phyloP scores from a whole-genome alignment of 345 rosid species.

The Eucalyptus pauciflora region DNA sequence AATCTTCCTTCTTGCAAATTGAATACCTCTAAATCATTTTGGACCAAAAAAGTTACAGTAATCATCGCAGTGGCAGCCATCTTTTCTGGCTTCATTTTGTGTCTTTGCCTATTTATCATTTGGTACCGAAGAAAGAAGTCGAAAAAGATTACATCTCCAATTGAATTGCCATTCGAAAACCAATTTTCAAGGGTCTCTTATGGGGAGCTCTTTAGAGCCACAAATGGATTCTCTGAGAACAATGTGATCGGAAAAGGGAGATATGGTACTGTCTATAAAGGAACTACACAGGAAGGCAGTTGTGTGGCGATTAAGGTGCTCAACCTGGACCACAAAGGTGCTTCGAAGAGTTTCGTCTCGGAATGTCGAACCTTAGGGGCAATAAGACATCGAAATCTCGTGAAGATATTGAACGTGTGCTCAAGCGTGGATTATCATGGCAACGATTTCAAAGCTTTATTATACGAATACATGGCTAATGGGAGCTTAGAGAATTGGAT shows the following conservation, averaged over 20 bases:
- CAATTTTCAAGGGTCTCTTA: background rate
- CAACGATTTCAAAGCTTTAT: background rate
- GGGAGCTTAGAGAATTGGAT: background rate
- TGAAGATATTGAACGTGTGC: background rate
- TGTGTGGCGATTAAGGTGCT: background rate
- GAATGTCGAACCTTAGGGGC: background rate
- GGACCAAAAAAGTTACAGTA: background rate
- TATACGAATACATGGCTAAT: background rate
- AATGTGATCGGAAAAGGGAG: background rate
- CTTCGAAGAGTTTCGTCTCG: background rate
- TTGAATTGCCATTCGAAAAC: background rate
- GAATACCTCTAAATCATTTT: background rate
- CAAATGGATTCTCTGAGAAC: background rate
- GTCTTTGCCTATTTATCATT: background rate
- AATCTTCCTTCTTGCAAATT: background rate
- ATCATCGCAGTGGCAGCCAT: accelerated
- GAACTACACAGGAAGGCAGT: accelerated
- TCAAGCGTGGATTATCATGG: background rate
- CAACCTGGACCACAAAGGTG: background rate
- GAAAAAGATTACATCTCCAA: background rate
- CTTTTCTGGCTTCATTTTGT: background rate
- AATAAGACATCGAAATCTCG: background rate
- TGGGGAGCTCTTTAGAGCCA: background rate
- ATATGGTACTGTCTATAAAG: background rate
- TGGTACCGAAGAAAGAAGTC: background rate